Base-by-base conservation (phyloP, 108 stramenopile genomes). In the Skeletonema potamos region DNA sequence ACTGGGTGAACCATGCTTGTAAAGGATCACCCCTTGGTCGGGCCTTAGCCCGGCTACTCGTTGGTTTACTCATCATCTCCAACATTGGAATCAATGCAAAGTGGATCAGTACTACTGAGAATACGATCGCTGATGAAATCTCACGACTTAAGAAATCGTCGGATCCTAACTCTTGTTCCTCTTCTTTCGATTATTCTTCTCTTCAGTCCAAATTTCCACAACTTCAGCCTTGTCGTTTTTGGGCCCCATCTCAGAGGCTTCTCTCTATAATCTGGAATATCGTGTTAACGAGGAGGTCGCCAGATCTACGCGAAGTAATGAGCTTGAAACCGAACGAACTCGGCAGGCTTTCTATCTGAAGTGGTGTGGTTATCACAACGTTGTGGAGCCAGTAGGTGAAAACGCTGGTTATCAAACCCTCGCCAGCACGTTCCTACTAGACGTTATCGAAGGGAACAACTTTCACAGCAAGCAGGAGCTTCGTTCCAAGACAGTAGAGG, bases 111-210 rank as follows among this genome's bases (percentile, higher is more conserved):
- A 48, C 30, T 0, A 1, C 46, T 2, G 55, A 46, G 2, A 76
- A 76, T 18, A 17, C 13, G 9, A 64, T 76, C 26, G 76, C 76
- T 13, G 76, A 76, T 39, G 68, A 30, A 22, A 69, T 76, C n/a
- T 76, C 76, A 15, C 54, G 76, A 5, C 46, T 67, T 12, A 76
- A 76, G 41, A 6, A 12, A 27, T 24, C 17, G 22, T 20, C 44
- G 18, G 22, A 20, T 33, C 2, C 44, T 46, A 26, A 65, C 20
- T 24, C 18, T 8, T n/a, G n/a, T n/a, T 0, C 43, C 17, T 13
- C 8, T n/a, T 4, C 28, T 0, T 71, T 66, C 26, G 54, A 71
- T 44, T 71, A 60, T 15, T 76, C 74, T 6, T 24, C 54, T 2
- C 51, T 75, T 2, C 1, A 51, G n/a, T n/a, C n/a, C n/a, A n/a